phyloP scores from a whole-genome alignment of 2,329 filamentous ascomycete species.

The Helminthosporium solani region DNA sequence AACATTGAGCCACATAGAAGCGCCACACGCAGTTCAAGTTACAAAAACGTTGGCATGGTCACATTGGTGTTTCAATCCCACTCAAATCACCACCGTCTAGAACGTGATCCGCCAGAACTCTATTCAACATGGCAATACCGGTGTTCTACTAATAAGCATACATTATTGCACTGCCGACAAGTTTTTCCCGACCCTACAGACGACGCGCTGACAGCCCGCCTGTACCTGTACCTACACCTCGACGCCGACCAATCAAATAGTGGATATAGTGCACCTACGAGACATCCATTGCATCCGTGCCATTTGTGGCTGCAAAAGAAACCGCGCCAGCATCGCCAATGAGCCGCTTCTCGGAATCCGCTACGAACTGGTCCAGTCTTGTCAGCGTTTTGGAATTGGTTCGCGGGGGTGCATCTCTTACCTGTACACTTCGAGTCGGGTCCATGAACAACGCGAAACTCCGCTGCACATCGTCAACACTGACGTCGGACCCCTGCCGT shows the following conservation, averaged over 20 bases:
- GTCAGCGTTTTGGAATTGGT: slow-evolving; percentile 16
- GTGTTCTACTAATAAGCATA: neutral
- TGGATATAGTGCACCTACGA: slow-evolving; percentile 46
- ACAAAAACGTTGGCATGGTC: neutral
- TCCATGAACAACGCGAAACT: slow-evolving; percentile 96
- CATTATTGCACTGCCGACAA: neutral
- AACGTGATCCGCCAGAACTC: no score
- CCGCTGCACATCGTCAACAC: slow-evolving; percentile 84
- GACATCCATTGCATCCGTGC: slow-evolving; percentile 67
- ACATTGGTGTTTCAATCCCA: no score
- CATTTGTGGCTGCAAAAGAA: slow-evolving; percentile 61
- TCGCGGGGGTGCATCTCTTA: slow-evolving; percentile 15
- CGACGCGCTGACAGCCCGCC: neutral
- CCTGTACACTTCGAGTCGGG: slow-evolving; percentile 76
- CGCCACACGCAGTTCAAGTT: neutral
- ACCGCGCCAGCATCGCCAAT: slow-evolving; percentile 85
- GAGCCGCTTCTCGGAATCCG: slow-evolving; percentile 85
- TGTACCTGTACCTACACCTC: neutral
- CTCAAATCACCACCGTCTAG: no score
- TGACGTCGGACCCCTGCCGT: slow-evolving; percentile 79
- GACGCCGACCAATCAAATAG: neutral
- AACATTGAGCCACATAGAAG: no score
- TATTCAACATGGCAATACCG: neutral
- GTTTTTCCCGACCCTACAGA: neutral
- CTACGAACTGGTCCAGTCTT: slow-evolving; percentile 62